Evolutionary conservation across 1,284 basidiomycete genomes (phyloP), one percentile per base, ranked within the genome.

Genomic region (Coniophora puteana): DNA sequence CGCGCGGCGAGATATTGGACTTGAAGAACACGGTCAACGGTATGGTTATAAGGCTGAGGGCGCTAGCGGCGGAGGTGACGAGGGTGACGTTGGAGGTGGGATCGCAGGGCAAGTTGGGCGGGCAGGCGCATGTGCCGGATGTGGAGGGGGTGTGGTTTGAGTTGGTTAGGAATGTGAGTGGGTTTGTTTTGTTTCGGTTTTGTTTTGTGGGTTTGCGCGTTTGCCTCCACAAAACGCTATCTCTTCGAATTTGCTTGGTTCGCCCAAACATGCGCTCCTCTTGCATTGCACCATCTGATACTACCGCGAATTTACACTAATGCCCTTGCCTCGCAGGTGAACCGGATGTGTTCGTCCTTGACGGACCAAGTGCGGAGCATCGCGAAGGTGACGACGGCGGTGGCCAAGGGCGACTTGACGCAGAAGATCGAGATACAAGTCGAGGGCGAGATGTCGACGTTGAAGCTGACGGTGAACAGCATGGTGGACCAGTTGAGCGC

Each of bases 11-110:
- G 66, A 97, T 99, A 41, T 72, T 97, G 40, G 95, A 98, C 65
- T 71, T 99, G 58, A 98, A 98, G 70, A 93, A 94, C 48, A 99
- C 93, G 26, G 93, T 99, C 62, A 99, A 99, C 60, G 89, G 89
- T 63, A 98, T 97, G 96, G 93, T 95, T 31, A 84, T 93, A 49
- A 74, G 89, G 56, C 73, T 98, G 26, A 79, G 94, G 41, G 80
- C 89, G 44, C 69, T 99, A 45, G 94, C 96, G 27, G 91, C 91
- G 20, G 96, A 99, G 68, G 95, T 99, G 44, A 96, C 93, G 18
- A 76, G 95, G 44, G 96, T 99, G 31, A 95, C 94, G 4, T 71
- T 93, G 38, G 92, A 96, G 72, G 93, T 96, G 62, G 93, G 93
- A 52, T 88, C 78, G 34, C 77, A 83, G 71, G 93, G 93, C 40